These are phyloP conservation scores for Dactylorhiza incarnata DNA, from an alignment of 106 monocot genomes.

Conservation along the genomic window DNA sequence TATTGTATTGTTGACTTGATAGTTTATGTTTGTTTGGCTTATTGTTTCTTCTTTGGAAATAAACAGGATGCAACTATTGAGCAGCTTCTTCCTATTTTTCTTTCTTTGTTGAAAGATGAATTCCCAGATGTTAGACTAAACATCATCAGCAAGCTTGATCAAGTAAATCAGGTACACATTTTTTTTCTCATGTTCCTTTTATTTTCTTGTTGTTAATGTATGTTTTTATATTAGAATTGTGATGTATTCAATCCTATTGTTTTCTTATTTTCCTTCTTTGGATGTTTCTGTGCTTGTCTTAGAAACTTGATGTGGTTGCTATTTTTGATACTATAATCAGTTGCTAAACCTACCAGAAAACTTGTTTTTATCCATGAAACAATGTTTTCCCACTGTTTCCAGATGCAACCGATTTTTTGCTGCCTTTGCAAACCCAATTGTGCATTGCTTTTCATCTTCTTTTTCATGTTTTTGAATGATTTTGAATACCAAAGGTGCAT, in stretches of 20 bases:
- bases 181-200: not conserved
- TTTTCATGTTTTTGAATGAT: not conserved
- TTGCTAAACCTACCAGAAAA: not conserved
- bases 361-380: not conserved
- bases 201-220: not conserved
- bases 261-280: not conserved
- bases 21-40: not conserved
- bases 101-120: conserved; percentile 89
- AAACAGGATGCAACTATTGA: conserved; percentile 83
- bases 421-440: not conserved
- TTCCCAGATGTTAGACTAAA: conserved; percentile 95
- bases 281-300: not conserved
- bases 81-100: conserved; percentile 89
- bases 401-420: not conserved
- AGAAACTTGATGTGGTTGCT: not conserved
- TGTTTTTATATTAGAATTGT: not conserved
- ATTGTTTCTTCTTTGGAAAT: conserved; percentile 5
- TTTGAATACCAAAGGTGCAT: not conserved
- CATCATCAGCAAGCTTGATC: conserved; percentile 96
- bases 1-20: not conserved
- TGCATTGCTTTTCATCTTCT: not conserved
- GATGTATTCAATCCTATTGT: not conserved
- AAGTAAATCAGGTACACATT: conserved; percentile 80
- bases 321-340: not conserved
- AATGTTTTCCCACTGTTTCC: not conserved